Evolutionary conservation across 2,329 filamentous ascomycete genomes (phyloP), one percentile per base, ranked within the genome.

Genomic region (Aspergillus brunneoviolaceus): DNA sequence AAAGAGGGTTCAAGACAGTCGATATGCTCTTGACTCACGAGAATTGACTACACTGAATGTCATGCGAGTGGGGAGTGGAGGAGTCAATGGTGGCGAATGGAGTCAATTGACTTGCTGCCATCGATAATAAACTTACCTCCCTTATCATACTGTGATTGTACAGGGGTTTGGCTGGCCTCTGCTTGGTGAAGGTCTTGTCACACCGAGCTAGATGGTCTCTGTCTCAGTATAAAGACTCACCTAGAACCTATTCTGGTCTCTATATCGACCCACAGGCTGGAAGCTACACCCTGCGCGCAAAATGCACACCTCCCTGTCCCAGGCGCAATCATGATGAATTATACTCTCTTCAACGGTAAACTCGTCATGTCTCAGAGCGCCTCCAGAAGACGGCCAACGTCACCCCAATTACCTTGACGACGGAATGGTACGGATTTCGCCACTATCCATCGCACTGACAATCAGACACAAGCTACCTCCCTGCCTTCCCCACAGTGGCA

Each of bases 21-120:
- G 9, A 29, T 6, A 29, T 29, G 27, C 27, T 29, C 7, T 29
- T 29, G 27, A 29, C 27, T 29, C 27, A 7, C 27, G 7, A 29
- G 27, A 29, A 3, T 29, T 29, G 7, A 29, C 27, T 29, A 29
- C 7, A 9, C 27, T 29, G 31, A 51, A 25, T 50, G 55, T 48
- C 50, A 56, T 59, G 58, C 51, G 55, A 49, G 51, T 51, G 51
- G 51, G 51, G 57, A 23, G 27, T 35, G 5, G 16, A 16, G n/a
- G 16, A 9, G 16, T 19, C 5, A 35, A 11, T 35, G 10, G 33
- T n/a, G 39, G n/a, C 14, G 16, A 19, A 42, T 42, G 4, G 16
- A 42, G 39, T 42, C 39, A 45, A 7, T 45, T 45, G 39, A 45
- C 14, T 19, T n/a, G 11, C 33, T n/a, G 39, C 5, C 39, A 45